Percentiles rank a stretch among this genome's conserved stretches.
These are phyloP conservation scores for Neurospora sp. DNA, from an alignment of 495 filamentous ascomycete genomes.

Conservation along the genomic window DNA sequence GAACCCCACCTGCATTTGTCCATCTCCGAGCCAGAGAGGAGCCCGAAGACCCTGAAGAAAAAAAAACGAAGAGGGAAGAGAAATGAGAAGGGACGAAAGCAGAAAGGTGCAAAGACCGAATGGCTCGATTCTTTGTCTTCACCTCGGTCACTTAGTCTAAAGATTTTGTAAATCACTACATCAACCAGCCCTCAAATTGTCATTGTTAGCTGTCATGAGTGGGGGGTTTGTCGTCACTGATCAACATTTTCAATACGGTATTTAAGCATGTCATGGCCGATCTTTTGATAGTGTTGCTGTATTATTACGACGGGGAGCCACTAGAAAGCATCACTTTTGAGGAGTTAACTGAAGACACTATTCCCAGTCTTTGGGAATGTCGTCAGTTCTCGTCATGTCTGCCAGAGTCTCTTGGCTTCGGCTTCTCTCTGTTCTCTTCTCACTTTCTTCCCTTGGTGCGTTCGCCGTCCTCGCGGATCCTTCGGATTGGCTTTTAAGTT, in stretches of 20 bases:
- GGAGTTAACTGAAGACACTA: not conserved
- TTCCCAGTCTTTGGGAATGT: not conserved
- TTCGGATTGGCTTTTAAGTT: not conserved
- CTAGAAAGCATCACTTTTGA: not conserved
- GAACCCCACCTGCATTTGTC: not conserved
- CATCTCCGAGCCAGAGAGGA: not conserved
- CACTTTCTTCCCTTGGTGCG: not conserved
- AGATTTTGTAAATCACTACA: not conserved
- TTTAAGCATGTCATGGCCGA: not conserved
- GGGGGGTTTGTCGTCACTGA: not conserved
- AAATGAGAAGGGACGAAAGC: not conserved
- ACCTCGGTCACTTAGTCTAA: not conserved
- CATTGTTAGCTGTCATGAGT: not conserved
- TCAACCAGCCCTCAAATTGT: not conserved
- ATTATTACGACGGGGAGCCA: not conserved
- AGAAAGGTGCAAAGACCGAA: not conserved
- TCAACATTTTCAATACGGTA: not conserved
- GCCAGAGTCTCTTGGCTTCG: not conserved
- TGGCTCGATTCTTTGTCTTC: not conserved
- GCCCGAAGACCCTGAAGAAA: not conserved
- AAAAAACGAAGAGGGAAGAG: not conserved
- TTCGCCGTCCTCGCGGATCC: not conserved
- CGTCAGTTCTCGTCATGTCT: not conserved
- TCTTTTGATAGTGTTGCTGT: not conserved
- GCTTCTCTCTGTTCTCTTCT: not conserved